These are phyloP conservation scores for Clavispora asparagi DNA, from an alignment of 805 yeast genomes.

Conservation along the genomic window DNA sequence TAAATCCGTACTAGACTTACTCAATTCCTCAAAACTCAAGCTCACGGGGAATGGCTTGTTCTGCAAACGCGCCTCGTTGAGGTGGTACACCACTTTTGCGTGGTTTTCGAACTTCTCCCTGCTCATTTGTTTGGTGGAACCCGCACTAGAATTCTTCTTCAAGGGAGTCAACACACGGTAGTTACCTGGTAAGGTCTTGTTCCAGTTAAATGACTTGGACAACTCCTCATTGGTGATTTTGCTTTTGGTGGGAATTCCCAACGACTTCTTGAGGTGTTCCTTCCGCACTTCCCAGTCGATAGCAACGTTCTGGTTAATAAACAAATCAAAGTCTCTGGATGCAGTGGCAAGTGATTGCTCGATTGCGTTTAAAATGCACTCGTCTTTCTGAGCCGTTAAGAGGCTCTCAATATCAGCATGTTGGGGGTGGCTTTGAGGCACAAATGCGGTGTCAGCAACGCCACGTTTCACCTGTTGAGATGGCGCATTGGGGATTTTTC, in stretches of 20 bases:
- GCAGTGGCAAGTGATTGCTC: slow-evolving; percentile 73
- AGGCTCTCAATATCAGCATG: slow-evolving; percentile 46
- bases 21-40: slow-evolving; percentile 54
- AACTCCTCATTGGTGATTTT: slow-evolving; percentile 13
- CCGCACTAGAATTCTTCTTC: slow-evolving; percentile 9
- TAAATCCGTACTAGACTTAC: slow-evolving; percentile 53
- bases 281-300: slow-evolving; percentile 83
- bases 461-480: not conserved
- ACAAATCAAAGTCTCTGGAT: slow-evolving; percentile 76
- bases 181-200: slow-evolving; percentile 27
- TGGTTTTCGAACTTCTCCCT: slow-evolving; percentile 65
- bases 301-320: slow-evolving; percentile 64
- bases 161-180: slow-evolving; percentile 32
- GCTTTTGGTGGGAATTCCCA: slow-evolving; percentile 40
- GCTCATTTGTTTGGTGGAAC: slow-evolving; percentile 27
- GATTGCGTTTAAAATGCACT: slow-evolving; percentile 73
- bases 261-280: slow-evolving; percentile 64
- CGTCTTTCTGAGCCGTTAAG: slow-evolving; percentile 68
- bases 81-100: slow-evolving; percentile 64
- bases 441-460: not conserved
- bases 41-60: slow-evolving; percentile 51
- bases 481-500: slow-evolving; percentile 18
- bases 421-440: not conserved
- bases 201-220: slow-evolving; percentile 30
- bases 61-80: slow-evolving; percentile 64